Base-by-base conservation (phyloP, 75 land plant genomes). In the Picea sitchensis region DNA sequence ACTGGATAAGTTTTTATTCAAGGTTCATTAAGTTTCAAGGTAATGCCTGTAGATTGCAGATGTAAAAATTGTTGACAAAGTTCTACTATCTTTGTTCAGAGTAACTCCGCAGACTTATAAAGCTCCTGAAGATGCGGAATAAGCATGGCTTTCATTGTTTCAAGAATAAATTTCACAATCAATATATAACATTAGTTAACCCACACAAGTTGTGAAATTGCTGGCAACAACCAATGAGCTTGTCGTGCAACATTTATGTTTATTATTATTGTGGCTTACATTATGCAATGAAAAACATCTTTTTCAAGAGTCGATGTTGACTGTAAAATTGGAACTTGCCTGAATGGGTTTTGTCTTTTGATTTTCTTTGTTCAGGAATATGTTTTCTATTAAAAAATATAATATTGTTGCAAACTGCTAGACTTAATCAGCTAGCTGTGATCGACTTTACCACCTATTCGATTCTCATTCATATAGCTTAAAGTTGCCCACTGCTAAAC, bases 201-300 rank as follows among this genome's bases (percentile, higher is more conserved):
- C 36, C 31, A 31, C 3, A 31, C 32, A 30, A 65, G 5, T 65
- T 36, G 14, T 65, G 69, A 31, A 65, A 65, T 31, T 71, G 74
- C 54, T 67, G 71, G 71, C 71, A 67, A 38, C 71, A 67, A 34
- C 71, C 36, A 34, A 67, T 34, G 9, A 67, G 36, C 71, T 67
- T 67, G 36, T 36, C 36, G 6, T 26, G 38, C 26, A 38, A 41
- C n/a, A 18, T 18, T 44, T 71, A 44, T 23, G n/a, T 71, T 20
- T 8, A 71, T 12, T 20, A 18, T 21, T 44, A 2, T 71, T 71
- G 54, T 71, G 74, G 18, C 36, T 41, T 2, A 8, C 41, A 56
- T 38, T 20, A 6, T 71, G 30, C 36, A 64, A 31, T 64, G 54
- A 71, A 71, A 44, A 20, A 7, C 9, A n/a, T 71, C 12, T 44